Conservation (phyloP, 2,329 filamentous ascomycete species). For the Colletotrichum plurivorum region DNA sequence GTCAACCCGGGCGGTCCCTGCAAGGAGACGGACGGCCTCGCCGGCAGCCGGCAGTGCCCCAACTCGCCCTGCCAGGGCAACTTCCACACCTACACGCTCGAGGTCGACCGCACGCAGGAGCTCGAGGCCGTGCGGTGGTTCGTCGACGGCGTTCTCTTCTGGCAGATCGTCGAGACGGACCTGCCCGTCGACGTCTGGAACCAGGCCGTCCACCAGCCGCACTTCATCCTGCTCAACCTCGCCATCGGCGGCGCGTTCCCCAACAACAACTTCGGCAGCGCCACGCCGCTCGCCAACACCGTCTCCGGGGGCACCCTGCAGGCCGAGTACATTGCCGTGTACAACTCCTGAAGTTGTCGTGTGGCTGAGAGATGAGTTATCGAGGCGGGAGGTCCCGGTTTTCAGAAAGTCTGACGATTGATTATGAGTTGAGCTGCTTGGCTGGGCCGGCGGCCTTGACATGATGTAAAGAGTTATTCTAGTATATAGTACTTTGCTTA, state of each 20-base stretch:
- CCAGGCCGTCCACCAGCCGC: conserved; percentile 46
- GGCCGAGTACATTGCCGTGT: conserved; percentile 43
- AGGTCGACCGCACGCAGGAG: conserved; percentile 50
- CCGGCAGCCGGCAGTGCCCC: conserved; percentile 30
- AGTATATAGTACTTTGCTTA: too few relatives aligned
- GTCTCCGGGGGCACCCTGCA: conserved; percentile 38
- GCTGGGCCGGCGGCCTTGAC: too few relatives aligned
- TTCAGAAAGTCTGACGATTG: background rate
- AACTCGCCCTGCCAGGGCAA: conserved; percentile 45
- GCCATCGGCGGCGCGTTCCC: conserved; percentile 57
- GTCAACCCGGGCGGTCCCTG: conserved; percentile 56
- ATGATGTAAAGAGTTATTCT: too few relatives aligned
- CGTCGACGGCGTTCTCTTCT: conserved; percentile 49
- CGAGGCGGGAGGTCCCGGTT: background rate
- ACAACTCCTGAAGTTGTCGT: conserved; percentile 24
- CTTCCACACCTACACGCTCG: conserved; percentile 52
- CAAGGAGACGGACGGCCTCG: conserved; percentile 56
- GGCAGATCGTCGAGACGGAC: conserved; percentile 45
- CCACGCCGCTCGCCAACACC: conserved; percentile 34
- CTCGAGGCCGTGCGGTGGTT: conserved; percentile 54
- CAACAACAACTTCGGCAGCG: conserved; percentile 29
- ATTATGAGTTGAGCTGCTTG: too few relatives aligned
- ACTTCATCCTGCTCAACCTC: conserved; percentile 57
- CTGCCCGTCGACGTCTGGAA: conserved; percentile 51
- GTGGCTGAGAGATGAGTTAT: background rate